phyloP scores from a whole-genome alignment of 2,329 filamentous ascomycete species.

The Aotearoamyces nothofagi region DNA sequence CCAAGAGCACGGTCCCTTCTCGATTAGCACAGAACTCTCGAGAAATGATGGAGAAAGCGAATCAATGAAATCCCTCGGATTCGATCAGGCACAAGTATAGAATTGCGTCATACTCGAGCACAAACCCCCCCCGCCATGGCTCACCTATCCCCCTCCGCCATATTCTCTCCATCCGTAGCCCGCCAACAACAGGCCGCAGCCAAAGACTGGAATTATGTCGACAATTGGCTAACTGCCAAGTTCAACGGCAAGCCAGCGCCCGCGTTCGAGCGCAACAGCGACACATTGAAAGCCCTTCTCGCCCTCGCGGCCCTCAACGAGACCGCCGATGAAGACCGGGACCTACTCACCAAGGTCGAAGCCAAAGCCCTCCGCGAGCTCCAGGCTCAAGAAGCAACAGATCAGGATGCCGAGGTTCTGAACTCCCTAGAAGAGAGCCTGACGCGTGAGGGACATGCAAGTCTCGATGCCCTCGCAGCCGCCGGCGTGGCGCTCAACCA shows the following conservation, averaged over 20 bases:
- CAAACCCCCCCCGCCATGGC: slow-evolving; percentile 18
- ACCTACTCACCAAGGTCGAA: slow-evolving; percentile 41
- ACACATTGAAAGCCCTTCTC: slow-evolving; percentile 64
- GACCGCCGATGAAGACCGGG: slow-evolving; percentile 54
- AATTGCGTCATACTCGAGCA: too few relatives aligned
- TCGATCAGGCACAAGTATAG: too few relatives aligned
- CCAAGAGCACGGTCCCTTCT: too few relatives aligned
- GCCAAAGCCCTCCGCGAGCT: slow-evolving; percentile 41
- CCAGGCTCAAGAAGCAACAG: slow-evolving; percentile 20
- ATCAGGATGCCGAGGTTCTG: slow-evolving; percentile 28
- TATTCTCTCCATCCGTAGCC: slow-evolving; percentile 53
- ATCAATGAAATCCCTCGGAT: too few relatives aligned
- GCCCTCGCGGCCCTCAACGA: slow-evolving; percentile 66
- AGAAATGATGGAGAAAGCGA: too few relatives aligned
- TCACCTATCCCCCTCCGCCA: slow-evolving; percentile 29
- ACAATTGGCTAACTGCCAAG: slow-evolving; percentile 64
- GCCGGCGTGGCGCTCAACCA: slow-evolving; percentile 28
- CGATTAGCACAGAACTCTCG: too few relatives aligned
- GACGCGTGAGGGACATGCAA: slow-evolving; percentile 34
- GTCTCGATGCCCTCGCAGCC: slow-evolving; percentile 42
- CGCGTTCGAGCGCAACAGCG: slow-evolving; percentile 71
- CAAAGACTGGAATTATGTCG: slow-evolving; percentile 83
- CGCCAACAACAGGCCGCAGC: slow-evolving; percentile 68
- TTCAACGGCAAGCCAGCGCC: slow-evolving; percentile 50
- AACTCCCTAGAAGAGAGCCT: slow-evolving; percentile 38